A percentile compares a stretch with the other conserved stretches of the same genome.
These are phyloP conservation scores for Backusella luteola DNA, from an alignment of 192 early-diverging fungal genomes.

Conservation along the genomic window DNA sequence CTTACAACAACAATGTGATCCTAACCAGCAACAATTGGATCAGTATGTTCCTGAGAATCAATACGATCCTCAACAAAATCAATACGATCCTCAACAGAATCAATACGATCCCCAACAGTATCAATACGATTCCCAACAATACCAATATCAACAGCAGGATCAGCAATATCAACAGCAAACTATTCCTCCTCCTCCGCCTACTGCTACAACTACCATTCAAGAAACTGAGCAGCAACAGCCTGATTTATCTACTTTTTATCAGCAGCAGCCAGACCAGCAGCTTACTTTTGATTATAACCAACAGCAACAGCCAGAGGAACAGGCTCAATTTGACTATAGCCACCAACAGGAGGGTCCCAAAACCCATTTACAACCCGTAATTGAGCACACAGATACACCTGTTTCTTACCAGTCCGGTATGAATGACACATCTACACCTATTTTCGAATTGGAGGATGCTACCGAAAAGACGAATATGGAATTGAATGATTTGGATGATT, in stretches of 20 bases:
- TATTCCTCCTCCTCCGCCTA: background rate
- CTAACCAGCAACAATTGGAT: background rate
- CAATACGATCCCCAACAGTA: background rate
- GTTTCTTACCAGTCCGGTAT: background rate
- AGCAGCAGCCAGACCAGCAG: background rate
- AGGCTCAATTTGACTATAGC: background rate
- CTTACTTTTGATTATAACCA: background rate
- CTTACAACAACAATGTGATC: background rate
- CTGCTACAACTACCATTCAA: background rate
- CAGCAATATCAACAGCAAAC: background rate
- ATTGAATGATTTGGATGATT: conserved; percentile 24
- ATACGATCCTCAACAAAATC: background rate
- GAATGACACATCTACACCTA: background rate
- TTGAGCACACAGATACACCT: background rate
- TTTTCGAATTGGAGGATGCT: background rate
- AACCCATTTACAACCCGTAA: background rate
- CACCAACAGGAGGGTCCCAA: background rate
- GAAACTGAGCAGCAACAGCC: background rate
- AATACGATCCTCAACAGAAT: background rate
- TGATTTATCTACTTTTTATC: conserved; percentile 1
- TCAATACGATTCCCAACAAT: background rate
- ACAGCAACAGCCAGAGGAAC: background rate
- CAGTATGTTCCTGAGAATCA: background rate
- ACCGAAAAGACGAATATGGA: background rate
- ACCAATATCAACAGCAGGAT: background rate